phyloP scores from a whole-genome alignment of 2,329 filamentous ascomycete species.

The Aureobasidium leucospermi region DNA sequence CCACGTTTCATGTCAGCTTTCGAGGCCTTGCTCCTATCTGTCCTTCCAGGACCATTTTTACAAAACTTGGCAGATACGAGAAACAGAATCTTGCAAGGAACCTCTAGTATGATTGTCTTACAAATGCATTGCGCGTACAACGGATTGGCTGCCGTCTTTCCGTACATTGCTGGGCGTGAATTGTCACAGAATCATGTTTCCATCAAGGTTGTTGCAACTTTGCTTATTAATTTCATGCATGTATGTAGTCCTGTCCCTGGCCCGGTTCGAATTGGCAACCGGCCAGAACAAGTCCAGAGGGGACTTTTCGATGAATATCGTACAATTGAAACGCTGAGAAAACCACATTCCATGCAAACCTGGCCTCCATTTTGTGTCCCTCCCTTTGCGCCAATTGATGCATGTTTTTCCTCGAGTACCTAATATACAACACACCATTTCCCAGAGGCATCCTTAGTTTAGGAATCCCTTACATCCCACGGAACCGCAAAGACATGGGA shows the following conservation, averaged over 20 bases:
- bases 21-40: background rate
- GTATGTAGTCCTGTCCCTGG: background rate
- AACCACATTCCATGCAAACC: background rate
- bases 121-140: background rate
- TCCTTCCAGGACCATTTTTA: background rate
- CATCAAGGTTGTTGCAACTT: background rate
- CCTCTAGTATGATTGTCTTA: background rate
- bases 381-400: background rate
- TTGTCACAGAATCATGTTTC: background rate
- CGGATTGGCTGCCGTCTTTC: background rate
- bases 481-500: conserved; percentile 94
- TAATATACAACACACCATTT: background rate
- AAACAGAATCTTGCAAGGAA: background rate
- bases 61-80: background rate
- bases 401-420: background rate
- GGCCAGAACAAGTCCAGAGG: background rate
- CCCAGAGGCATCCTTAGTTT: conserved; percentile 55
- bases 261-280: background rate
- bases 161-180: background rate
- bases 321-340: background rate
- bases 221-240: background rate
- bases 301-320: background rate
- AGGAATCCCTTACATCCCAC: conserved; percentile 97
- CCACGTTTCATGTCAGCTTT: background rate
- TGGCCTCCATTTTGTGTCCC: background rate